These are phyloP conservation scores for Yamadazyma olivae DNA, from an alignment of 805 yeast species.

Conservation along the genomic window DNA sequence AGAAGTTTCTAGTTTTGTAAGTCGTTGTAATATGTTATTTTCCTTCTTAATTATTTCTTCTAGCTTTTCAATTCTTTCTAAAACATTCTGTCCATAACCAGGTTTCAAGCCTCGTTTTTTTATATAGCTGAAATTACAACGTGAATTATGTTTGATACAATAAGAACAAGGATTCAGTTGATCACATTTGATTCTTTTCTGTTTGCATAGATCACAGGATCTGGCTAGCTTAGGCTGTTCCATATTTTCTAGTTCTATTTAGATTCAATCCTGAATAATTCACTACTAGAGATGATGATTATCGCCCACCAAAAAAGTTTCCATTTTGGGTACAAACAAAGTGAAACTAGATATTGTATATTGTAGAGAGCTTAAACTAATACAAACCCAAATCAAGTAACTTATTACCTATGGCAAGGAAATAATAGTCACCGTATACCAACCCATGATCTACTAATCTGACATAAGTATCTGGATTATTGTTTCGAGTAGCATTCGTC, in stretches of 20 bases:
- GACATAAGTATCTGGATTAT: conserved; percentile 17
- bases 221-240: conserved; percentile 5
- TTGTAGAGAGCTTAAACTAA: too few species aligned
- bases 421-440: conserved; percentile 29
- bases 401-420: conserved; percentile 22
- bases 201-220: conserved; percentile 6
- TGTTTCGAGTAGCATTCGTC: conserved; percentile 20
- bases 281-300: neutral
- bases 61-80: conserved; percentile 3
- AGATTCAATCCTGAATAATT: neutral
- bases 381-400: conserved; percentile 21
- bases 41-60: neutral
- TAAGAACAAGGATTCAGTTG: conserved; percentile 6
- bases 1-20: neutral
- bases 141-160: conserved; percentile 3
- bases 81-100: conserved; percentile 6
- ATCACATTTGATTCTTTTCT: conserved; percentile 5
- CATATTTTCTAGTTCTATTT: too few species aligned
- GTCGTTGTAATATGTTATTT: conserved; percentile 1
- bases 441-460: conserved; percentile 20
- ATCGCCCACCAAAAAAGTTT: neutral
- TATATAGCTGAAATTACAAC: conserved; percentile 3
- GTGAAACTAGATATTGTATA: too few species aligned
- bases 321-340: too few species aligned
- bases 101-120: conserved; percentile 7